Conservation (phyloP, 306 rosid species). For the Abrus pulchellus region DNA sequence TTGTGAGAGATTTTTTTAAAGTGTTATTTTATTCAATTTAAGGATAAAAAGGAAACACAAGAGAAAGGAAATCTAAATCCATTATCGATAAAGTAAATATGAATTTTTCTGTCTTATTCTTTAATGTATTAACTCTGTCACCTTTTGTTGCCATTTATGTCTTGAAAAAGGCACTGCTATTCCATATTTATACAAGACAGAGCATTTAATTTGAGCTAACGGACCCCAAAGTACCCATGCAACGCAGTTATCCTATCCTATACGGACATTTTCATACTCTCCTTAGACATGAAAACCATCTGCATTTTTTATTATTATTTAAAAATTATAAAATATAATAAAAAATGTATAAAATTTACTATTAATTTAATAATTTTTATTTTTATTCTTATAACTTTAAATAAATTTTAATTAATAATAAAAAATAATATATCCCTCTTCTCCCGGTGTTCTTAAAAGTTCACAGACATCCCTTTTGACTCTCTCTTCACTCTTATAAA, state of each 20-base stretch:
- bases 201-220: slow-evolving; percentile 46
- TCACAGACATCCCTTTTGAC: slow-evolving; percentile 46
- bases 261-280: not conserved
- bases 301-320: no score
- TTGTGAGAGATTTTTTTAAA: not conserved
- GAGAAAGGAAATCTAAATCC: not conserved
- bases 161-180: not conserved
- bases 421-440: no score
- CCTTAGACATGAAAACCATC: no score
- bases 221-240: slow-evolving; percentile 24
- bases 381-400: no score
- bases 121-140: not conserved
- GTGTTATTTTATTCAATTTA: not conserved
- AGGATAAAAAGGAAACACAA: not conserved
- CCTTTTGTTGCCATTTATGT: not conserved
- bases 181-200: slow-evolving; percentile 42
- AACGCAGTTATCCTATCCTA: slow-evolving; percentile 34
- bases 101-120: not conserved
- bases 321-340: no score
- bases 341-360: no score
- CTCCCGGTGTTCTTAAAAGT: no score
- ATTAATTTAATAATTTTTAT: no score
- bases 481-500: slow-evolving; percentile 41
- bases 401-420: no score
- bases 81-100: not conserved